These are phyloP conservation scores for Geotrichum citri-aurantii DNA, from an alignment of 1,139 yeast species.

Conservation along the genomic window DNA sequence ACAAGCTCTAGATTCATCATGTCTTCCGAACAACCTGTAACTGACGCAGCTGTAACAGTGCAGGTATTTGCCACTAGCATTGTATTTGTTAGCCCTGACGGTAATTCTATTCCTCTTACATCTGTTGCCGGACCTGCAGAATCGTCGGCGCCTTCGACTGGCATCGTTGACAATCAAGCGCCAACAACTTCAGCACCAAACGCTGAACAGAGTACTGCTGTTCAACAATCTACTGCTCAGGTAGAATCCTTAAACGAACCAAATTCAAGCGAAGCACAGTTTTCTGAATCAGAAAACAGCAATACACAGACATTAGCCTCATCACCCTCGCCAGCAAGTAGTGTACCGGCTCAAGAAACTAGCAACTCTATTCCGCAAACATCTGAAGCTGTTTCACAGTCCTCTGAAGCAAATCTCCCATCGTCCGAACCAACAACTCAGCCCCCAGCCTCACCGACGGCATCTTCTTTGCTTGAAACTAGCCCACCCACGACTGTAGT, in stretches of 20 bases:
- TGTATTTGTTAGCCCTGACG: not conserved
- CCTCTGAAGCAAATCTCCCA: not conserved
- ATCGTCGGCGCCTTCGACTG: not conserved
- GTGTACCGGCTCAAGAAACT: not conserved
- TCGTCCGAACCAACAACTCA: not conserved
- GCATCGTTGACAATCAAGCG: not conserved
- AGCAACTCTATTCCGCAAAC: not conserved
- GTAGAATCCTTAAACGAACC: not conserved
- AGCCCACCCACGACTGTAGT: not conserved
- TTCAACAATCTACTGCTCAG: not conserved
- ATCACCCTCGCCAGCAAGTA: not conserved
- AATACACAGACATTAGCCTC: not conserved
- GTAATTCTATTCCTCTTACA: not conserved
- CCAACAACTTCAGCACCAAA: not conserved
- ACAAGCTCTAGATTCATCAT: not conserved
- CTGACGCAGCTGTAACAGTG: not conserved
- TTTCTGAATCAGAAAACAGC: not conserved
- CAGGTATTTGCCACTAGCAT: not conserved
- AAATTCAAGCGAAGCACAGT: not conserved
- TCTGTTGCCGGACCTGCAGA: not conserved
- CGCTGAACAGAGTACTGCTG: not conserved
- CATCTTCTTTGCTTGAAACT: not conserved
- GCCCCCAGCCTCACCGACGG: not conserved
- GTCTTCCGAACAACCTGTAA: not conserved
- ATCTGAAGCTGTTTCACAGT: not conserved